Conservation (phyloP, 805 yeast species). For the Candida fluviatilis region DNA sequence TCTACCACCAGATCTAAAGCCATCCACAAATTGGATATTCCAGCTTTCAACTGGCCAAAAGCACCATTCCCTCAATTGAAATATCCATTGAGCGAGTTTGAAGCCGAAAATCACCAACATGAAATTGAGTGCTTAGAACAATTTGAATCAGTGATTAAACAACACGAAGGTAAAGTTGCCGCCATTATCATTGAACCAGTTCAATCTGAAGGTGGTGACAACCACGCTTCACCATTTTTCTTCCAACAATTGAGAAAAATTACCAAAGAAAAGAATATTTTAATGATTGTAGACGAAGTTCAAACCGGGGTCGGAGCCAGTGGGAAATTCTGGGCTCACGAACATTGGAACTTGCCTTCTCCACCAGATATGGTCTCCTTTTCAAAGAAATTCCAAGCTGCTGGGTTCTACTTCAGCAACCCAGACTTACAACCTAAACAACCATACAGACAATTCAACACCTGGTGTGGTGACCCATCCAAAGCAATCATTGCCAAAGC, state of each 20-base stretch:
- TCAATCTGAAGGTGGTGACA: constrained; percentile 76
- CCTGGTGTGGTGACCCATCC: constrained; percentile 78
- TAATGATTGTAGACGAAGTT: constrained; percentile 67
- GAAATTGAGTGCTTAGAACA: constrained; percentile 45
- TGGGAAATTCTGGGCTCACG: constrained; percentile 72
- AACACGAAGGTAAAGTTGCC: constrained; percentile 39
- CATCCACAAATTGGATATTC: constrained; percentile 54
- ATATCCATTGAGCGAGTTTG: constrained; percentile 35
- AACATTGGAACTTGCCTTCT: constrained; percentile 57
- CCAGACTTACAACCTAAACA: constrained; percentile 53
- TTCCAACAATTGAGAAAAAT: constrained; percentile 61
- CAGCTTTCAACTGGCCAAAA: constrained; percentile 58
- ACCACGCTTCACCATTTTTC: constrained; percentile 59
- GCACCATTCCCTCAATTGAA: constrained; percentile 43
- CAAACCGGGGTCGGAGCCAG: constrained; percentile 75
- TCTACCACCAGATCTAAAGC: constrained; percentile 56
- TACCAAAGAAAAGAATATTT: constrained; percentile 52
- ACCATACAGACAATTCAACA: constrained; percentile 69
- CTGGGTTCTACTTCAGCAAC: constrained; percentile 65
- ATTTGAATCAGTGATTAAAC: constrained; percentile 36
- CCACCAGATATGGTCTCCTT: constrained; percentile 70
- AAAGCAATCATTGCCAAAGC: constrained; percentile 61
- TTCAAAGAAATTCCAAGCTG: constrained; percentile 70
- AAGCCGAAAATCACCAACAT: constrained; percentile 41
- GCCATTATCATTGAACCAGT: constrained; percentile 57